Percentiles rank a stretch among this genome's conserved stretches.
Evolutionary conservation across 306 rosid genomes (phyloP).

Genomic region (Fragaria nilgerrensis): DNA sequence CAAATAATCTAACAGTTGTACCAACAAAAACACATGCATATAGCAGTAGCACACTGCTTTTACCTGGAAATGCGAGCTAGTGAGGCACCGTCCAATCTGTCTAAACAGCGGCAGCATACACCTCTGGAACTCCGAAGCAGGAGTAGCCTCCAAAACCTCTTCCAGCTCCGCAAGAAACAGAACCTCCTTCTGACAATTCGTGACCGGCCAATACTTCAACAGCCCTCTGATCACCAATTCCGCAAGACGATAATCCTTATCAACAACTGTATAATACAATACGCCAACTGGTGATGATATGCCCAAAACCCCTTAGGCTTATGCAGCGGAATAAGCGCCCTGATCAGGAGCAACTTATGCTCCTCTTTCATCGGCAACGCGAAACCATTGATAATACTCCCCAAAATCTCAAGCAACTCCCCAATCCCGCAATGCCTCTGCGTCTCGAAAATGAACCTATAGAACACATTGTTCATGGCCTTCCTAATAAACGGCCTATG

Average conservation of each 20-base stretch:
- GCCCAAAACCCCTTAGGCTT: constrained; percentile 45
- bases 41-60: background rate
- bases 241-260: constrained; percentile 61
- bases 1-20: background rate
- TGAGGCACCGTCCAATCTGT: constrained; percentile 65
- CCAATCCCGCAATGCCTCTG: constrained; percentile 59
- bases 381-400: constrained; percentile 65
- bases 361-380: constrained; percentile 79
- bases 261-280: constrained; percentile 67
- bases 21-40: background rate
- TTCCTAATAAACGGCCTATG: constrained; percentile 68
- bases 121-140: constrained; percentile 39
- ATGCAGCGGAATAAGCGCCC: constrained; percentile 69
- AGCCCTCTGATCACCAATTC: constrained; percentile 62
- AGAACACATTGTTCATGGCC: constrained; percentile 65
- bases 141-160: constrained; percentile 58
- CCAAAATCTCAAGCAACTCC: constrained; percentile 65
- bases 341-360: constrained; percentile 50
- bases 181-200: constrained; percentile 72
- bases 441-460: constrained; percentile 66
- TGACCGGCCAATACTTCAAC: constrained; percentile 71
- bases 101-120: constrained; percentile 56
- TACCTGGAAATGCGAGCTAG: constrained; percentile 76
- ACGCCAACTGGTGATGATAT: constrained; percentile 56
- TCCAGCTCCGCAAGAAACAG: constrained; percentile 67